Evolutionary conservation across 768 basidiomycete species (phyloP).

Genomic region (Boletus speciosus): DNA sequence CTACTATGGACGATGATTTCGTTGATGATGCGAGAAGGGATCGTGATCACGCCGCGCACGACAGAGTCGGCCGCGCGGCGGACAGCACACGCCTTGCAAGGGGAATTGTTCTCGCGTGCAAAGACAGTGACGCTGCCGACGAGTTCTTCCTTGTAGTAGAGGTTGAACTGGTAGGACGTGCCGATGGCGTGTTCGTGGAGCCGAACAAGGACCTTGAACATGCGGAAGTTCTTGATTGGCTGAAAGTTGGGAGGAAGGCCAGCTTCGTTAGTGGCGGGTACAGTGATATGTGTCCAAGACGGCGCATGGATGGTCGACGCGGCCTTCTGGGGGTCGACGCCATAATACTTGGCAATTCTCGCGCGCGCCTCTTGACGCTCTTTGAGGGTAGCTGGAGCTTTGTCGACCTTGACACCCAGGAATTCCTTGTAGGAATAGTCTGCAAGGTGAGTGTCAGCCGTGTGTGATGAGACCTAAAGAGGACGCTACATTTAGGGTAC

Average conservation of each 20-base stretch:
- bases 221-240: constrained; percentile 22
- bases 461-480: not conserved
- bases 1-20: constrained; percentile 17
- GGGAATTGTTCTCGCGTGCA: constrained; percentile 18
- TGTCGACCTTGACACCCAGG: constrained; percentile 26
- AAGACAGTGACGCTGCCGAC: constrained; percentile 26
- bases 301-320: constrained; percentile 1
- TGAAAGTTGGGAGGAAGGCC: constrained; percentile 14
- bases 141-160: constrained; percentile 15
- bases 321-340: constrained; percentile 18
- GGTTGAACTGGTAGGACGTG: constrained; percentile 23
- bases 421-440: constrained; percentile 30
- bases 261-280: constrained; percentile 4
- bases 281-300: constrained; percentile 16
- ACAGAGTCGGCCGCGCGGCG: constrained; percentile 17
- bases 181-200: constrained; percentile 26
- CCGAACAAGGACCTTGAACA: constrained; percentile 24
- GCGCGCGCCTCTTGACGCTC: constrained; percentile 21
- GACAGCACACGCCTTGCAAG: constrained; percentile 24
- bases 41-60: constrained; percentile 25
- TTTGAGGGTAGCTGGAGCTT: constrained; percentile 4
- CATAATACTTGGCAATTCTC: constrained; percentile 23
- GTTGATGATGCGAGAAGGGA: constrained; percentile 20
- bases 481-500: constrained; percentile 22
- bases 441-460: not conserved